Evolutionary conservation across 805 yeast genomes (phyloP).

Genomic region (Candida adriatica): DNA sequence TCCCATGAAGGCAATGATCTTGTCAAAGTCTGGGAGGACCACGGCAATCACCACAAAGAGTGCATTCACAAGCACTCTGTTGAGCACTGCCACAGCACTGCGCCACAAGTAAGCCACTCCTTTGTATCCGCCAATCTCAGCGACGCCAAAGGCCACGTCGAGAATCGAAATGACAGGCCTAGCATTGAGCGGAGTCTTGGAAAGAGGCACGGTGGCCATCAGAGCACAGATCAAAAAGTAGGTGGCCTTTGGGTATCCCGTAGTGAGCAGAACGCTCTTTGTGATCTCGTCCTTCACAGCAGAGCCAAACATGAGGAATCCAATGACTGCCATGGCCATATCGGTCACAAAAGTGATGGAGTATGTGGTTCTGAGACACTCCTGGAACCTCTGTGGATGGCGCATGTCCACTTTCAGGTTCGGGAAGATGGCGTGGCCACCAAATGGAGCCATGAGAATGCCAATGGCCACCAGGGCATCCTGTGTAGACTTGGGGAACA

Average conservation of each 20-base stretch:
- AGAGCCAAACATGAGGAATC: constrained; percentile 77
- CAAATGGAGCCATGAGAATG: constrained; percentile 73
- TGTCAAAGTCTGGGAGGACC: constrained; percentile 71
- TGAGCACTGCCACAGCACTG: constrained; percentile 10
- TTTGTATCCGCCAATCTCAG: constrained; percentile 16
- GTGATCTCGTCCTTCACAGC: constrained; percentile 68
- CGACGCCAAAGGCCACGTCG: constrained; percentile 42
- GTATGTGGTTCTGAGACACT: constrained; percentile 52
- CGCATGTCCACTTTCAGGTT: constrained; percentile 68
- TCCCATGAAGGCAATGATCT: constrained; percentile 75
- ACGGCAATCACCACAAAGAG: constrained; percentile 54
- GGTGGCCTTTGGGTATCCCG: constrained; percentile 61
- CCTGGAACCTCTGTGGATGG: constrained; percentile 49
- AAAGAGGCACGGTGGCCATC: constrained; percentile 77
- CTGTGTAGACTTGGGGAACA: constrained; percentile 51
- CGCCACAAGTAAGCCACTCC: constrained; percentile 17
- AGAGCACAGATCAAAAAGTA: constrained; percentile 53
- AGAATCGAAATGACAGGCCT: constrained; percentile 73
- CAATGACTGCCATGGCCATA: constrained; percentile 55
- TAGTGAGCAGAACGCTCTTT: constrained; percentile 57
- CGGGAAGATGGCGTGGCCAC: constrained; percentile 79
- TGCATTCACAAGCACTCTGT: constrained; percentile 43
- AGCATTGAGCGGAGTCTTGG: constrained; percentile 78
- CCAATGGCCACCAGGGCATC: constrained; percentile 59
- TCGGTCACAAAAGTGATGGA: constrained; percentile 55